Conservation (phyloP, 768 basidiomycete species). For the Boletus rubescentipes region DNA sequence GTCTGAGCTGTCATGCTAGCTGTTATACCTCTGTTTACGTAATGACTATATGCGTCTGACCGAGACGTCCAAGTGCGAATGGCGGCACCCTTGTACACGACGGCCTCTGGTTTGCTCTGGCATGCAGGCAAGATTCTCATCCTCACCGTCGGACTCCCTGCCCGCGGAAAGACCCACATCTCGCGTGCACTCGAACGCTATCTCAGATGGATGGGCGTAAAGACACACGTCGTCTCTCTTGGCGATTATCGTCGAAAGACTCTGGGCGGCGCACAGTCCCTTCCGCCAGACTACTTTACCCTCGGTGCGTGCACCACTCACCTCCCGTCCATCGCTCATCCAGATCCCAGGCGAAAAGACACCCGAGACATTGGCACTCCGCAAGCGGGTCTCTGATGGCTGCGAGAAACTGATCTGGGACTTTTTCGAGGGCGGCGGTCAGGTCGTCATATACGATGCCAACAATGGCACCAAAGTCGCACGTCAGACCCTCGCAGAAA, state of each 20-base stretch:
- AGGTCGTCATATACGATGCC: conserved; percentile 98
- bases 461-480: conserved; percentile 81
- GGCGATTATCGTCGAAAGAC: conserved; percentile 93
- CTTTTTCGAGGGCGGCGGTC: conserved; percentile 83
- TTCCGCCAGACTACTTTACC: conserved; percentile 92
- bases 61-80: conserved; percentile 35
- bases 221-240: conserved; percentile 90
- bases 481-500: conserved; percentile 73
- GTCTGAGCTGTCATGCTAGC: neutral
- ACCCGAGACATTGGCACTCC: conserved; percentile 73
- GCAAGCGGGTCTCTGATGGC: conserved; percentile 72
- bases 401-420: conserved; percentile 89
- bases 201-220: conserved; percentile 96
- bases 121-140: conserved; percentile 96
- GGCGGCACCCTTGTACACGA: conserved; percentile 96
- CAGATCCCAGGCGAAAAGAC: conserved; percentile 66
- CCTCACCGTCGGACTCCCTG: conserved; percentile 89
- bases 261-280: conserved; percentile 80
- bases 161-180: conserved; percentile 95
- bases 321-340: neutral
- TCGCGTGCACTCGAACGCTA: conserved; percentile 96
- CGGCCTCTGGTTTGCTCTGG: conserved; percentile 80
- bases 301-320: conserved; percentile 47
- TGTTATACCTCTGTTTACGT: conserved; percentile 10
- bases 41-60: conserved; percentile 12